phyloP scores from a whole-genome alignment of 2,329 filamentous ascomycete species.

The Phaeosphaeriaceae sp. region DNA sequence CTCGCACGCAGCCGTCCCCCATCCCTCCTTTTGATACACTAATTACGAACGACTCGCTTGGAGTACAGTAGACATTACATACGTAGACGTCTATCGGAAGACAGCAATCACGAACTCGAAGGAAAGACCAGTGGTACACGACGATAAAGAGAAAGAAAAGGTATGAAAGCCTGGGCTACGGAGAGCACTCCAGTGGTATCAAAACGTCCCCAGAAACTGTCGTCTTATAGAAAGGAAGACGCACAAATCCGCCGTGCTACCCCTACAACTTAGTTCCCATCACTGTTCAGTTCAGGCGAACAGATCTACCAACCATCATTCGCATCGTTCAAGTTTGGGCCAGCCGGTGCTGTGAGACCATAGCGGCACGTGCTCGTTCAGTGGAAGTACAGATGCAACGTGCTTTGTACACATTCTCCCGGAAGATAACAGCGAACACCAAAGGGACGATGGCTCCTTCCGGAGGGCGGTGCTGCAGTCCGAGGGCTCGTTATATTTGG shows the following conservation, averaged over 20 bases:
- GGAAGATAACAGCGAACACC: no score
- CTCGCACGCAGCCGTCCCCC: neutral
- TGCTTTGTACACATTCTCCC: no score
- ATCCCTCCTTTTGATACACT: neutral
- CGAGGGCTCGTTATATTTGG: no score
- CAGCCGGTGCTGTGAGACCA: no score
- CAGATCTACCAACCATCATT: no score
- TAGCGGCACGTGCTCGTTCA: no score
- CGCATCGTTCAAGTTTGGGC: no score
- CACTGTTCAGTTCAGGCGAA: no score
- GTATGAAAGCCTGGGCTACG: slow-evolving; percentile 4
- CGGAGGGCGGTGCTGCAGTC: no score
- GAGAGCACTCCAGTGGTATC: slow-evolving; percentile 11
- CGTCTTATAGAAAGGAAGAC: neutral
- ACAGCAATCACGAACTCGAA: slow-evolving; percentile 5
- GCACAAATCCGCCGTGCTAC: neutral
- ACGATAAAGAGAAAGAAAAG: slow-evolving; percentile 6
- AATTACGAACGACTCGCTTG: slow-evolving; percentile 8
- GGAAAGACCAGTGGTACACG: slow-evolving; percentile 1
- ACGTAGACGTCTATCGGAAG: slow-evolving; percentile 2
- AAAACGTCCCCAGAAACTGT: slow-evolving; percentile 2
- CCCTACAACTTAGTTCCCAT: no score
- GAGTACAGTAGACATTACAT: slow-evolving; percentile 16
- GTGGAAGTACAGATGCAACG: no score
- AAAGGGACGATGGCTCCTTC: no score